Evolutionary conservation across 2,329 filamentous ascomycete genomes (phyloP).

Genomic region (Plectosphaerella plurivora): DNA sequence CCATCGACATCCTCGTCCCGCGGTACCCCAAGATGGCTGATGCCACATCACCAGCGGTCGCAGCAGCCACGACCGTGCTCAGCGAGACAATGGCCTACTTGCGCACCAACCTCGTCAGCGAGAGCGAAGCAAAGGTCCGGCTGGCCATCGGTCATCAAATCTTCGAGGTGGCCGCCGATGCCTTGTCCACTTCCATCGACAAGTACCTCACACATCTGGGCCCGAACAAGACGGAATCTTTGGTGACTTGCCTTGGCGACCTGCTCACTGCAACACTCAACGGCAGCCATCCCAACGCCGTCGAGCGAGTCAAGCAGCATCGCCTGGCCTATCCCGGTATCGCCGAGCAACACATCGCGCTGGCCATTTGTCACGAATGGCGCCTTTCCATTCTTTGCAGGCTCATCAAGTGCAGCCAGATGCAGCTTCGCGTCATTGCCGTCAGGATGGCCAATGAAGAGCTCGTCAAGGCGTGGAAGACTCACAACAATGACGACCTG

Average conservation of each 20-base stretch:
- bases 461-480: conserved; percentile 63
- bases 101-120: conserved; percentile 37
- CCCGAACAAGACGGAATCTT: conserved; percentile 34
- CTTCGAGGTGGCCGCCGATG: conserved; percentile 36
- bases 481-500: conserved; percentile 39
- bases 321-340: conserved; percentile 30
- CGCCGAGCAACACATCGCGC: conserved; percentile 30
- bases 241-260: conserved; percentile 36
- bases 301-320: conserved; percentile 24
- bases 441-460: conserved; percentile 69
- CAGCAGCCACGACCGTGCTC: too few species aligned
- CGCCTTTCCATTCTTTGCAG: conserved; percentile 64
- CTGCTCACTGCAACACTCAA: conserved; percentile 38
- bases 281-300: conserved; percentile 29
- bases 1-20: conserved; percentile 34
- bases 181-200: conserved; percentile 44
- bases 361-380: conserved; percentile 60
- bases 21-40: conserved; percentile 43
- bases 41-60: conserved; percentile 29
- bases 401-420: conserved; percentile 77
- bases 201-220: conserved; percentile 50
- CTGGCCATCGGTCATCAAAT: conserved; percentile 35
- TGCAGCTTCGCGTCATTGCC: conserved; percentile 82
- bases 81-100: conserved; percentile 34
- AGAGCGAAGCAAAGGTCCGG: conserved; percentile 24